These are phyloP conservation scores for Hymenoscyphus occultus DNA, from an alignment of 2,329 filamentous ascomycete genomes.

Conservation along the genomic window DNA sequence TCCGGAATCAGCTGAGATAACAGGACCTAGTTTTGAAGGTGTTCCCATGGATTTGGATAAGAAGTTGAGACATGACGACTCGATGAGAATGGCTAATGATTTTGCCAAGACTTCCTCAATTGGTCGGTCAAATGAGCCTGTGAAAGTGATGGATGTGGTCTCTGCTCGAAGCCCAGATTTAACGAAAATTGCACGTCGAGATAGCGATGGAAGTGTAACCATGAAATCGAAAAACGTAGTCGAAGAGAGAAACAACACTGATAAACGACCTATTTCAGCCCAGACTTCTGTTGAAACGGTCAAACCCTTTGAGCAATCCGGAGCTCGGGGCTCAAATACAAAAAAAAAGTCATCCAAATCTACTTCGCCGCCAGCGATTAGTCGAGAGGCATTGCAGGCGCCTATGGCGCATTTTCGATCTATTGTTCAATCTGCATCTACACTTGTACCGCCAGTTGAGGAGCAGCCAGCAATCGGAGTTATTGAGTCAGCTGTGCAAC, in stretches of 20 bases:
- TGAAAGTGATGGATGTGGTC: background rate
- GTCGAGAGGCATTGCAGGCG: slow-evolving; percentile 9
- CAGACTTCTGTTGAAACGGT: background rate
- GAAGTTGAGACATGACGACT: too few relatives aligned
- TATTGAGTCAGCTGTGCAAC: background rate
- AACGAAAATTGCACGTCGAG: background rate
- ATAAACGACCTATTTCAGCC: background rate
- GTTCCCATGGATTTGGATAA: too few relatives aligned
- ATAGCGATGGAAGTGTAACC: background rate
- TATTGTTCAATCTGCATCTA: slow-evolving; percentile 17
- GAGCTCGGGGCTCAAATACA: background rate
- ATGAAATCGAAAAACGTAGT: background rate
- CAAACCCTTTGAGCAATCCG: background rate
- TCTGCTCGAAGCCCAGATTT: background rate
- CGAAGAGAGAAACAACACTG: background rate
- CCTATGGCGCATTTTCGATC: slow-evolving; percentile 18
- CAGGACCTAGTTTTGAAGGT: too few relatives aligned
- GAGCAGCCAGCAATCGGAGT: background rate
- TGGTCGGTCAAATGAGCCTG: background rate
- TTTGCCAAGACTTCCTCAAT: background rate
- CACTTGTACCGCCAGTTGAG: background rate
- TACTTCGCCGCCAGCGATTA: slow-evolving; percentile 2
- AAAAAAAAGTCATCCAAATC: background rate
- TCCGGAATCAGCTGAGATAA: too few relatives aligned
- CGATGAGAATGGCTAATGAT: background rate